These are phyloP conservation scores for Sonneratia alba DNA, from an alignment of 345 rosid species.

Conservation along the genomic window DNA sequence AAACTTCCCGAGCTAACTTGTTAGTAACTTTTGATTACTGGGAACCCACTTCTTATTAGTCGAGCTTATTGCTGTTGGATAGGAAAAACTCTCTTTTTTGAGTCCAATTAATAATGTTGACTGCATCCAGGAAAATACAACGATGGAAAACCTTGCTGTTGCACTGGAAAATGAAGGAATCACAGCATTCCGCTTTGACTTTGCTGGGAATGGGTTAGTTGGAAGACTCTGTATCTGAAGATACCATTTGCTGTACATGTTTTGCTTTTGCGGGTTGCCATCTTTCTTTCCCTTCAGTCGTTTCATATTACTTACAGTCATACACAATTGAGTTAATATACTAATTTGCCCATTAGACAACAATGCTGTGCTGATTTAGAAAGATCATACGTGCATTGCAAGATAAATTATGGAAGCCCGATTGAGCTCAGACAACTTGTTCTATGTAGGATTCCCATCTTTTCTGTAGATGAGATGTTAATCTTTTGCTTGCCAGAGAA, in stretches of 20 bases:
- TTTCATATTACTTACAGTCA: not conserved
- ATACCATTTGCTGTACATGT: not conserved
- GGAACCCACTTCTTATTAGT: not conserved
- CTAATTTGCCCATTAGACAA: no score
- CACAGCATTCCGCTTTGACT: constrained; percentile 70
- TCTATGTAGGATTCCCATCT: not conserved
- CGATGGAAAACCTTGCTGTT: constrained; percentile 52
- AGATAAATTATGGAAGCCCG: not conserved
- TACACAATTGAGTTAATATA: not conserved
- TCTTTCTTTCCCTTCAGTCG: no score
- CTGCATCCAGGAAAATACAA: constrained; percentile 30
- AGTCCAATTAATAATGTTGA: not conserved
- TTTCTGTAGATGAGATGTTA: not conserved
- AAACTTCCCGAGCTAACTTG: not conserved
- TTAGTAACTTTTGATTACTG: not conserved
- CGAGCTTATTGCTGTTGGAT: not conserved
- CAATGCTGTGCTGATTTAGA: no score
- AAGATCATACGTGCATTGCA: not conserved
- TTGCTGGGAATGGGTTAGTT: constrained; percentile 73
- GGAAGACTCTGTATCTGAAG: not conserved
- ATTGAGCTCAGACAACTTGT: not conserved
- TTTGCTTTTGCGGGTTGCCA: not conserved
- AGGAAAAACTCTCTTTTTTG: not conserved
- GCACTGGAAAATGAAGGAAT: constrained; percentile 63
- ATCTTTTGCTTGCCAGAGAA: constrained; percentile 35